Conservation (phyloP, 495 filamentous ascomycete genomes). For the Trichoderma parareesei region DNA sequence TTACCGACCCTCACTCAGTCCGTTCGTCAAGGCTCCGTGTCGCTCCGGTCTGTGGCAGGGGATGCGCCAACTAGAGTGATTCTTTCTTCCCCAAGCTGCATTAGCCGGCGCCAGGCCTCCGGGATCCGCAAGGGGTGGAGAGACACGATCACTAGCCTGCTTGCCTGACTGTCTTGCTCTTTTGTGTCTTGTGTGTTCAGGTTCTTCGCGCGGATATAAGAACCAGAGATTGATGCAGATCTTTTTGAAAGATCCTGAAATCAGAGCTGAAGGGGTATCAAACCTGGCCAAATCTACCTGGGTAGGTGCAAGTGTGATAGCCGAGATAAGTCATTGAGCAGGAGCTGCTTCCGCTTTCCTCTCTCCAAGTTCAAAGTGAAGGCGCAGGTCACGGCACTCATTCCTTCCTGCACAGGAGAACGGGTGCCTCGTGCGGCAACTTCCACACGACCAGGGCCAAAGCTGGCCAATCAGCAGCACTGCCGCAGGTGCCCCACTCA, state of each 20-base stretch:
- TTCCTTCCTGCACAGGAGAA: not conserved
- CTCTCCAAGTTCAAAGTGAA: not conserved
- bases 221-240: not conserved
- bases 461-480: not conserved
- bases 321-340: not conserved
- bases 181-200: not conserved
- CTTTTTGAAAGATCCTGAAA: no score
- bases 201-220: not conserved
- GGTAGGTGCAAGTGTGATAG: not conserved
- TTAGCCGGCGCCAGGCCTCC: slow-evolving; percentile 4
- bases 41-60: slow-evolving; percentile 4
- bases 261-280: not conserved
- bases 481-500: not conserved
- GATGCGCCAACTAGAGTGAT: not conserved
- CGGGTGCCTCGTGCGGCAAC: not conserved
- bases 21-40: not conserved
- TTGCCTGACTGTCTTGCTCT: not conserved
- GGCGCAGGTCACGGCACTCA: not conserved
- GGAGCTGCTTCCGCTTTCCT: no score
- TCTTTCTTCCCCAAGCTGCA: slow-evolving; percentile 4
- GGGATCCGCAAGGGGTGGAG: slow-evolving; percentile 2
- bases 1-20: not conserved
- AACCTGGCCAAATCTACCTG: not conserved
- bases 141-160: not conserved
- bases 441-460: not conserved